Evolutionary conservation across 192 early-diverging fungal genomes (phyloP).

Genomic region (Kickxella alabastrina): DNA sequence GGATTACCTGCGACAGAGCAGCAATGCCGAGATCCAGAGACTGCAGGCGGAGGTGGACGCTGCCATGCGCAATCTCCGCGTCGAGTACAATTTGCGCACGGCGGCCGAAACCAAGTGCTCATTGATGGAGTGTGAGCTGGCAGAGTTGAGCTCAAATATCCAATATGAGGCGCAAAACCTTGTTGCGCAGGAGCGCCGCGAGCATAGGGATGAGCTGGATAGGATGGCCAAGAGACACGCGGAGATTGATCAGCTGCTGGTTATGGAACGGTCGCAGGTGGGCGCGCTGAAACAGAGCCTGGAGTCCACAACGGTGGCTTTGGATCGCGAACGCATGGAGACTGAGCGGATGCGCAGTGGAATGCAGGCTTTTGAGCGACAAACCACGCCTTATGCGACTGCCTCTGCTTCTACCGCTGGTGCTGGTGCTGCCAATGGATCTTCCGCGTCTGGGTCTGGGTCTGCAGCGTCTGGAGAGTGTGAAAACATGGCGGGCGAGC

Average conservation of each 20-base stretch:
- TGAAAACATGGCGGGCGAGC: too few relatives aligned
- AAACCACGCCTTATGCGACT: slow-evolving; percentile 7
- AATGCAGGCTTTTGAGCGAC: slow-evolving; percentile 31
- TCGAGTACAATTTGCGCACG: slow-evolving; percentile 46
- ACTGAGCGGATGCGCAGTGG: slow-evolving; percentile 20
- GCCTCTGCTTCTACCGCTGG: slow-evolving; percentile 3
- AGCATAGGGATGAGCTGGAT: slow-evolving; percentile 32
- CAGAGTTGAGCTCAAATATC: slow-evolving; percentile 47
- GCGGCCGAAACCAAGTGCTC: slow-evolving; percentile 48
- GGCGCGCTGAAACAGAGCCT: slow-evolving; percentile 33
- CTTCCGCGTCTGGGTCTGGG: too few relatives aligned
- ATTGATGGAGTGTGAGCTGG: slow-evolving; percentile 47
- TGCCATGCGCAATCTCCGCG: slow-evolving; percentile 17
- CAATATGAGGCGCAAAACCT: slow-evolving; percentile 47
- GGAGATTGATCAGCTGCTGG: slow-evolving; percentile 35
- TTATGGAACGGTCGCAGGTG: slow-evolving; percentile 46
- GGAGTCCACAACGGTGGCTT: slow-evolving; percentile 16
- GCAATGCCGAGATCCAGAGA: slow-evolving; percentile 12
- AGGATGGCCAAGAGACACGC: slow-evolving; percentile 13
- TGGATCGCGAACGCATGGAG: slow-evolving; percentile 29
- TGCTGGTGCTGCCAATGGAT: not conserved
- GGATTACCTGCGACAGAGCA: slow-evolving; percentile 8
- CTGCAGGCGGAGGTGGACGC: slow-evolving; percentile 18
- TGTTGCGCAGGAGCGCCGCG: slow-evolving; percentile 40
- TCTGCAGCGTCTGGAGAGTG: too few relatives aligned